These are phyloP conservation scores for Aegilops longissima DNA, from an alignment of 176 grass and related monocot species.

Conservation along the genomic window DNA sequence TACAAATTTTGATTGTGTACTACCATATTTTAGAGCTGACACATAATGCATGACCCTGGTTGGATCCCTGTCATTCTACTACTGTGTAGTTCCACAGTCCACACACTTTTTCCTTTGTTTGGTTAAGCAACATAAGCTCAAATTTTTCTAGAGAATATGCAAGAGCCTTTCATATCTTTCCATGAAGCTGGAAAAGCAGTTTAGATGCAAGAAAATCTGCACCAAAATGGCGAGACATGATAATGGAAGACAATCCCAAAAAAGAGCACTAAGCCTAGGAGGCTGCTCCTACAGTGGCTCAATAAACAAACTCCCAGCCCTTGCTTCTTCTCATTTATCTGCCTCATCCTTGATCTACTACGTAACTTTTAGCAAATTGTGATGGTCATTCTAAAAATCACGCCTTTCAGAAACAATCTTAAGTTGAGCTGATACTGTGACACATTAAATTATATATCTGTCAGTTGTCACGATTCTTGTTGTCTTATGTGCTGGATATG, in stretches of 20 bases:
- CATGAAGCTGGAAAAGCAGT: neutral
- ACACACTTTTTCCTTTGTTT: neutral
- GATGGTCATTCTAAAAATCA: neutral
- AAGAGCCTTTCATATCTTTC: neutral
- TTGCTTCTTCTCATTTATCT: neutral
- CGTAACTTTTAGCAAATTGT: neutral
- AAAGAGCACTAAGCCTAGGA: conserved; percentile 1
- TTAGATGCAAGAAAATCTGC: neutral
- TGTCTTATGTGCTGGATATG: conserved; percentile 11
- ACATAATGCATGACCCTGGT: conserved; percentile 6
- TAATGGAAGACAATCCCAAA: neutral
- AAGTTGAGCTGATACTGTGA: neutral
- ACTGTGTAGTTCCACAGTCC: neutral
- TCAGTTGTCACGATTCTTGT: neutral
- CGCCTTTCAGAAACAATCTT: neutral
- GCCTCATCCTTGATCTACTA: neutral
- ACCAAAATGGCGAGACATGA: neutral
- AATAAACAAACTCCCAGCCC: neutral
- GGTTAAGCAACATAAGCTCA: neutral
- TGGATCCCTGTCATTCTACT: neutral
- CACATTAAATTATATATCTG: neutral
- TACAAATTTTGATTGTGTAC: conserved; percentile 17
- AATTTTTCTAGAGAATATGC: neutral
- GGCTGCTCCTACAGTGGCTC: neutral
- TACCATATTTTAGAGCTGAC: conserved; percentile 5